A percentile compares a stretch with the other conserved stretches of the same genome.
phyloP scores from a whole-genome alignment of 1,284 basidiomycete species.

The Rugosomyces carneus region DNA sequence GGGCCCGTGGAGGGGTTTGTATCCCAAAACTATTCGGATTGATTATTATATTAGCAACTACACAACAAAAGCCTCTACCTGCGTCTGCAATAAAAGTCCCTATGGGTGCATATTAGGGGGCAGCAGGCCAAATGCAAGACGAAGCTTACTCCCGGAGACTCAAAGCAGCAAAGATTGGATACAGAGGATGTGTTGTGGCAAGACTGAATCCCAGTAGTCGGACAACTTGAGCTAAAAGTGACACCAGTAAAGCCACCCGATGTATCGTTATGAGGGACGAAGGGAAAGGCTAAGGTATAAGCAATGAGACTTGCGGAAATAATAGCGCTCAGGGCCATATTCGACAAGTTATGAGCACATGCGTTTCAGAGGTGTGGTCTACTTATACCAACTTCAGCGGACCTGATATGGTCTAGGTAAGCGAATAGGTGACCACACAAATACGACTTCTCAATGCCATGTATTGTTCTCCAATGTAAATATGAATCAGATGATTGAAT shows the following conservation, averaged over 20 bases:
- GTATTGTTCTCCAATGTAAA: neutral
- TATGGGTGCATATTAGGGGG: conserved; percentile 18
- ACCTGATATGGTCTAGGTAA: no score
- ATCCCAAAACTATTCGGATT: conserved; percentile 57
- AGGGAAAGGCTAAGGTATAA: conserved; percentile 13
- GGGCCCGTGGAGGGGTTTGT: conserved; percentile 60
- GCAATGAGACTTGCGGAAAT: conserved; percentile 5
- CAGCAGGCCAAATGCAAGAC: neutral
- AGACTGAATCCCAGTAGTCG: conserved; percentile 33
- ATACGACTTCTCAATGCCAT: neutral
- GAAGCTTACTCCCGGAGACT: conserved; percentile 39
- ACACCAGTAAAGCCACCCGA: conserved; percentile 24
- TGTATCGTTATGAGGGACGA: conserved; percentile 2
- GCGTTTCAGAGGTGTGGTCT: neutral
- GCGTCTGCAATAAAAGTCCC: conserved; percentile 61
- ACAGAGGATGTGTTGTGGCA: conserved; percentile 40
- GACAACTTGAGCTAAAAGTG: conserved; percentile 31
- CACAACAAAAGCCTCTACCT: conserved; percentile 30
- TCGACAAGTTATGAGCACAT: neutral
- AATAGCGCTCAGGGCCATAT: neutral
- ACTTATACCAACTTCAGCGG: neutral
- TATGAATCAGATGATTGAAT: no score
- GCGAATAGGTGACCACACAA: neutral
- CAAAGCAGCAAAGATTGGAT: conserved; percentile 45
- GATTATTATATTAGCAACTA: neutral